Base-by-base conservation (phyloP, 2,329 filamentous ascomycete genomes). In the Malbranchea zuffiana region DNA sequence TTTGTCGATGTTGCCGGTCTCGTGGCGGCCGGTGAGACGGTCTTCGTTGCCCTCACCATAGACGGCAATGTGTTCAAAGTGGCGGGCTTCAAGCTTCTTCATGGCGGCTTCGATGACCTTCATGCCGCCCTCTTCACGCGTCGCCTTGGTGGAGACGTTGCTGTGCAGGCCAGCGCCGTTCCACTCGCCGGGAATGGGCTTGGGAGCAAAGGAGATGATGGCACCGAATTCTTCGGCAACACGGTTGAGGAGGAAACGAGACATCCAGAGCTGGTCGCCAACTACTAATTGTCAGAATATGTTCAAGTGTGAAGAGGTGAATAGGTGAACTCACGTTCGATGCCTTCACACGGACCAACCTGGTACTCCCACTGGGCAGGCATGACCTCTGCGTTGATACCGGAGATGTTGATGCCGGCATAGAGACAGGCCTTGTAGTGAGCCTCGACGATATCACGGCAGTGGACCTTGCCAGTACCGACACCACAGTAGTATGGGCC, bases 361-460 rank as follows among this genome's bases (percentile, higher is more conserved):
- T 95, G 88, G 78, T 84, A 95, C 65, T 96, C 88, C 88, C 88
- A 96, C 67, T 95, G 88, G 43, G 82, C 86, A 47, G 86, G 82
- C 83, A 95, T 93, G 57, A 98, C 90, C 74, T 98, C 90, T 49
- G 90, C 90, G 66, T 98, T 98, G 69, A 90, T 96, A 57, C 90
- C 90, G 17, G 87, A 94, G 65, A 98, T 96, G 63, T 87, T 79
- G 66, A 98, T 74, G 43, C 82, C 80, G 43, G 88, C 77, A 62
- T 85, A 94, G 64, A 96, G 61, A 72, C 77, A 94, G 49, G 80
- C 80, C 68, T 84, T 84, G 79, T 85, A 87, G 70, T 93, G 84
- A 47, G 83, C 80, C 71, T 96, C 88, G 50, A 98, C 87, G 46
- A 98, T 88, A 60, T 98, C 88, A 70, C 88, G 81, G 78, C 87